Evolutionary conservation across 2,329 filamentous ascomycete genomes (phyloP), one percentile per base, ranked within the genome.

Genomic region (Penicillium sclerotiorum): DNA sequence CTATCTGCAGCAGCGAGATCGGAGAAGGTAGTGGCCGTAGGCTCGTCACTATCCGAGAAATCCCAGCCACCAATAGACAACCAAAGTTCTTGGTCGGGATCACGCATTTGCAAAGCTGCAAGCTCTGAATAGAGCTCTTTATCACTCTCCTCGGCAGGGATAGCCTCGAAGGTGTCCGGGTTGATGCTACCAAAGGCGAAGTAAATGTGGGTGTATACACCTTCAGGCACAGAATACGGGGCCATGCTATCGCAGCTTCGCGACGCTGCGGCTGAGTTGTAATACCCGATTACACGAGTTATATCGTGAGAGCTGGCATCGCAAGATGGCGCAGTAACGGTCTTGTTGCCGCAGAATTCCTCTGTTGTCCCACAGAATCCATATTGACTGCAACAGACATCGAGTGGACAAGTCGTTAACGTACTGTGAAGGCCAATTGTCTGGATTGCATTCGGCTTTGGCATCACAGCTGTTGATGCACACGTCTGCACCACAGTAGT

Each of bases 401-500:
- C 20, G 11, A 43, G 40, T 9, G 40, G 40, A 15, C 40, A 43
- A n/a, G 9, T 32, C 4, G 12, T 38, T 38, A 15, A 37, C 35
- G 13, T 37, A 37, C 21, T 37, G 17, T 5, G 35, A 37, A 5
- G 35, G 3, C 35, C 35, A 37, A 11, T 11, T 6, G 6, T n/a
- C 39, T 8, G 22, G 23, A 15, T 30, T 30, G 13, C 39, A 41
- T 8, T 27, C n/a, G 2, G 39, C 39, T 12, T 27, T 41, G 13
- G 39, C 39, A 18, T 41, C 17, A n/a, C 39, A 41, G n/a, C 20
- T 41, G 17, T 27, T 28, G 17, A 41, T 28, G 13, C 39, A 41
- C 9, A 17, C 23, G 30, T 41, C 39, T 2, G 13, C 5, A 17
- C 21, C 22, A 12, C 39, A 41, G 13, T 30, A 28, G n/a, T 17